These are phyloP conservation scores for Friedmanniomyces simplex DNA, from an alignment of 495 filamentous ascomycete genomes.

Conservation along the genomic window DNA sequence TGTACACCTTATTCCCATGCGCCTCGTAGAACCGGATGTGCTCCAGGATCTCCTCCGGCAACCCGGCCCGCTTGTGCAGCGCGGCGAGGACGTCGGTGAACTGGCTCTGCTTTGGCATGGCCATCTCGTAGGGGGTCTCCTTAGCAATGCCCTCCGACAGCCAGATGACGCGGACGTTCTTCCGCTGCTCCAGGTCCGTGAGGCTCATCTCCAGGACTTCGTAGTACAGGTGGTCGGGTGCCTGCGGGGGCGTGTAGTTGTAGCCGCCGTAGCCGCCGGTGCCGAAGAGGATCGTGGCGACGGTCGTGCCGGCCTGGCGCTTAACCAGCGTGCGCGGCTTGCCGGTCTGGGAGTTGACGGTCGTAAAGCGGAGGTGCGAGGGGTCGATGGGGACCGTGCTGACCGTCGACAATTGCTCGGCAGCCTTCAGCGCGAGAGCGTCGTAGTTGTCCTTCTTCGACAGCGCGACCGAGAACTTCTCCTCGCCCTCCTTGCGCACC, in stretches of 20 bases:
- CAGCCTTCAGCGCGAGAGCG: slow-evolving; percentile 76
- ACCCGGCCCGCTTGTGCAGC: slow-evolving; percentile 45
- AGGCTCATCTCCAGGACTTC: slow-evolving; percentile 90
- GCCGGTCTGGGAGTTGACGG: slow-evolving; percentile 61
- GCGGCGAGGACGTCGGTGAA: slow-evolving; percentile 64
- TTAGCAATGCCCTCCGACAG: slow-evolving; percentile 84
- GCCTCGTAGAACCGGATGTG: slow-evolving; percentile 70
- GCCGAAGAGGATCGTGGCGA: slow-evolving; percentile 53
- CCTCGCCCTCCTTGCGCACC: slow-evolving; percentile 30
- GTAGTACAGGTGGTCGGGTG: slow-evolving; percentile 69
- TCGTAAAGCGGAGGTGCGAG: slow-evolving; percentile 83
- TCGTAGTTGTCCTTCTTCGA: slow-evolving; percentile 88
- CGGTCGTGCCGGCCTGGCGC: slow-evolving; percentile 52
- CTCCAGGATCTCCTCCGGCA: slow-evolving; percentile 59
- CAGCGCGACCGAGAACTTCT: slow-evolving; percentile 61
- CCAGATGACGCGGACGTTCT: slow-evolving; percentile 67
- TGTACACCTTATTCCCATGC: slow-evolving; percentile 66
- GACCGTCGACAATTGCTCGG: slow-evolving; percentile 56
- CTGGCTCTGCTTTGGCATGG: slow-evolving; percentile 72
- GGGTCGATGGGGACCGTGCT: slow-evolving; percentile 30
- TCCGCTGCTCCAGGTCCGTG: slow-evolving; percentile 85
- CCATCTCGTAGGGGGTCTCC: slow-evolving; percentile 70
- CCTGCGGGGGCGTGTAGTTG: slow-evolving; percentile 43
- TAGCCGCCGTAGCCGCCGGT: slow-evolving; percentile 53
- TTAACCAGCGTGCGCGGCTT: slow-evolving; percentile 68